phyloP scores from a whole-genome alignment of 148 eudicot genomes.

The Rhododendron vialii region DNA sequence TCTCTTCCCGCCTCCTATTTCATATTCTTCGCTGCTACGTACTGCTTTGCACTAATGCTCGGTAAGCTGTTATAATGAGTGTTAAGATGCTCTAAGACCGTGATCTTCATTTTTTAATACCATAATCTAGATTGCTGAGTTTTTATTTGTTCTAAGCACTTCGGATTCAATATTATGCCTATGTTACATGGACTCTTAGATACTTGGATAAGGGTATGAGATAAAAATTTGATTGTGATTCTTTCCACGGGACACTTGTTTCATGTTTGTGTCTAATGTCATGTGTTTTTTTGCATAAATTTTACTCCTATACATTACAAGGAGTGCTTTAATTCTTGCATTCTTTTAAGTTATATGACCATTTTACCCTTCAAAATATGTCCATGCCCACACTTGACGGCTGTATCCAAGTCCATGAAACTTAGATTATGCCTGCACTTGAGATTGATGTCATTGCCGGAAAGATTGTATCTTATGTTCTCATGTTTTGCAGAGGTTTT shows the following conservation, averaged over 20 bases:
- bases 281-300: not conserved
- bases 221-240: not conserved
- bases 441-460: not conserved
- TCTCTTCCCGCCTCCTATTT: slow-evolving; percentile 6
- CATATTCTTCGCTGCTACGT: slow-evolving; percentile 10
- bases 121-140: not conserved
- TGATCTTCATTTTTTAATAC: not conserved
- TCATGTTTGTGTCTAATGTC: not conserved
- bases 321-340: not conserved
- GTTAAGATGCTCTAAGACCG: not conserved
- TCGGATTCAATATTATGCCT: not conserved
- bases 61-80: not conserved
- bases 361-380: not conserved
- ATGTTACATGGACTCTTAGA: not conserved
- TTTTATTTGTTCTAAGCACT: not conserved
- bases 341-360: not conserved
- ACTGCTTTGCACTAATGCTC: not conserved
- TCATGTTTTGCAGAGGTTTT: not conserved
- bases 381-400: not conserved
- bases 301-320: not conserved
- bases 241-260: not conserved
- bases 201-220: not conserved
- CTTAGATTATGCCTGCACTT: not conserved
- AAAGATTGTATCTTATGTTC: not conserved
- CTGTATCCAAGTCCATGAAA: not conserved